Conservation (phyloP, 495 filamentous ascomycete genomes). For the Podospora pseudopauciseta region DNA sequence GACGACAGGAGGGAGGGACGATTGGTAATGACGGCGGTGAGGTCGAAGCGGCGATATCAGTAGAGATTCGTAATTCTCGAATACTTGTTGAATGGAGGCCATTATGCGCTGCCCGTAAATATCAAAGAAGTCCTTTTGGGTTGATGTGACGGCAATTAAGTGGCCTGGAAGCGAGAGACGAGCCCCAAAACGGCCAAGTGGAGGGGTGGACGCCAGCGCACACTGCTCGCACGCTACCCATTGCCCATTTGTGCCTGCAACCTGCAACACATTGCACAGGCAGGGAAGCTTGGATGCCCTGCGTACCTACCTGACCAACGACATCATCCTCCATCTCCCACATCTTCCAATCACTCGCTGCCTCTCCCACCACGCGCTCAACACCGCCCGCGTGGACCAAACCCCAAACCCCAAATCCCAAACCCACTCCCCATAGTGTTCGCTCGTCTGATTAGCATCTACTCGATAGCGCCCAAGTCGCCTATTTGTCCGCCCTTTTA, state of each 20-base stretch:
- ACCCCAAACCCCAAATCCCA: background rate
- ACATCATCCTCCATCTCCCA: conserved; percentile 28
- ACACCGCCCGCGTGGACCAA: conserved; percentile 6
- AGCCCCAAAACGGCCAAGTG: conserved; percentile 20
- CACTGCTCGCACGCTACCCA: conserved; percentile 3
- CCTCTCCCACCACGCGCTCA: conserved; percentile 1
- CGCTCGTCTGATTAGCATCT: conserved; percentile 1
- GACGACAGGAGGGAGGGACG: too few species aligned
- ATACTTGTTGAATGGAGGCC: background rate
- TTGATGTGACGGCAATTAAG: conserved; percentile 2
- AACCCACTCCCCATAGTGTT: background rate
- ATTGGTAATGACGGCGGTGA: background rate
- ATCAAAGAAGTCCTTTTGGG: conserved; percentile 1
- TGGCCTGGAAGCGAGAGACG: conserved; percentile 9
- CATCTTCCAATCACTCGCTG: conserved; percentile 12
- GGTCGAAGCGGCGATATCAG: background rate
- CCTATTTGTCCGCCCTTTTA: conserved; percentile 2
- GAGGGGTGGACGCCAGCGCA: conserved; percentile 17
- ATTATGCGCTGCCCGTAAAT: background rate
- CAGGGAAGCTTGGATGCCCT: conserved; percentile 10
- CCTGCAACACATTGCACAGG: conserved; percentile 13
- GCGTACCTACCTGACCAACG: conserved; percentile 19
- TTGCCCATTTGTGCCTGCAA: conserved; percentile 8
- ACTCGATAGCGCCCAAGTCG: background rate
- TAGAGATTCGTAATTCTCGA: too few species aligned